Conservation (phyloP, 2,329 filamentous ascomycete species). For the Aquanectria penicillioides region DNA sequence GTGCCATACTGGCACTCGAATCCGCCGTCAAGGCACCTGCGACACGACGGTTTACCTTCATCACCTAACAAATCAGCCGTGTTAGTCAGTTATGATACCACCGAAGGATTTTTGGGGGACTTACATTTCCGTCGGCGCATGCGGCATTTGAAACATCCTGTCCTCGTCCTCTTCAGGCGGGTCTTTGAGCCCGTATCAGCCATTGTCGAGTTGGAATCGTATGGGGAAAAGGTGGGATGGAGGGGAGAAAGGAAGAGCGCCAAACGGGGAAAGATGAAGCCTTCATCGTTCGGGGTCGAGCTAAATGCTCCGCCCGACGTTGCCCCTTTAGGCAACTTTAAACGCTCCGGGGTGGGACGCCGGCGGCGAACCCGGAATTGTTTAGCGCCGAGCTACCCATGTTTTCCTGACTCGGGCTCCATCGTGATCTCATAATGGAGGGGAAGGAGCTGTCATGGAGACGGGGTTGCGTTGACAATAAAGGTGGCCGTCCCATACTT, state of each 20-base stretch:
- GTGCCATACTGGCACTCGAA: slow-evolving; percentile 60
- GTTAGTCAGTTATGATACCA: slow-evolving; percentile 15
- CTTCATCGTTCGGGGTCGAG: slow-evolving; percentile 16
- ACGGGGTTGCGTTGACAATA: slow-evolving; percentile 15
- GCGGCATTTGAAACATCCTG: slow-evolving; percentile 60
- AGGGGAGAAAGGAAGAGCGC: slow-evolving; percentile 10
- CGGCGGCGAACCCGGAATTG: slow-evolving; percentile 22
- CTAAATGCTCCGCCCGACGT: slow-evolving; percentile 9
- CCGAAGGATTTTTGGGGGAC: slow-evolving; percentile 17
- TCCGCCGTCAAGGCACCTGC: slow-evolving; percentile 56
- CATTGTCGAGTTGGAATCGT: slow-evolving; percentile 22
- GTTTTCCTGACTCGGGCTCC: slow-evolving; percentile 21
- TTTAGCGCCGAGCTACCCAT: slow-evolving; percentile 19
- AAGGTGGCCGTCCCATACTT: slow-evolving; percentile 3
- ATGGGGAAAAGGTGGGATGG: slow-evolving; percentile 20
- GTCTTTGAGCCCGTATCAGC: slow-evolving; percentile 32
- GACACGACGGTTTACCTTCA: slow-evolving; percentile 60
- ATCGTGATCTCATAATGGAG: slow-evolving; percentile 19
- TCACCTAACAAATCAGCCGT: slow-evolving; percentile 51
- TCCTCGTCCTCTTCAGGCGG: slow-evolving; percentile 48
- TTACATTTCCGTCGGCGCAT: slow-evolving; percentile 59
- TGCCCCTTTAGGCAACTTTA: slow-evolving; percentile 28
- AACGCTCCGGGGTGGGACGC: slow-evolving; percentile 9
- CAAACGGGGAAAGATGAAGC: slow-evolving; percentile 38
- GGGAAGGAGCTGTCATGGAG: slow-evolving; percentile 22